A percentile compares a stretch with the other conserved stretches of the same genome.
phyloP scores from a whole-genome alignment of 164 flowering plant genomes.

The Macadamia integrifolia region DNA sequence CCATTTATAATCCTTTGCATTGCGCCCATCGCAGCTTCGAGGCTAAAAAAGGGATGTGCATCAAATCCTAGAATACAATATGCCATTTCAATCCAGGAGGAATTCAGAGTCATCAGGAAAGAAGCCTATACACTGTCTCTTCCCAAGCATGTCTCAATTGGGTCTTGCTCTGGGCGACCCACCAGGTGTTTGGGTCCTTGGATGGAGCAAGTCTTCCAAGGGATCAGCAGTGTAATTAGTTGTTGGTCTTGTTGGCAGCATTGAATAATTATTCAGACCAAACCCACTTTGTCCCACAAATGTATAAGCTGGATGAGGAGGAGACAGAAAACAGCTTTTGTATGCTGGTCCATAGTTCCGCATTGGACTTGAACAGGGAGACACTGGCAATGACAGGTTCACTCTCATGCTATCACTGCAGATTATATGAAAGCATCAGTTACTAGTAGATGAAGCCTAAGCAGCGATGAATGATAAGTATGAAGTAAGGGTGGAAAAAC shows the following conservation, averaged over 20 bases:
- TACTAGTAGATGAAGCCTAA: not conserved
- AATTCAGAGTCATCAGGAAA: not conserved
- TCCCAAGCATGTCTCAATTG: not conserved
- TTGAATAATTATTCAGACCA: constrained; percentile 7
- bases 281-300: constrained; percentile 21
- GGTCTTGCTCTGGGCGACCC: constrained; percentile 20
- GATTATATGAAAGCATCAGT: not conserved
- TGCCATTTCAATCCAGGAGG: not conserved
- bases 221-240: constrained; percentile 9
- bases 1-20: not conserved
- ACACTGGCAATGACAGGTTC: constrained; percentile 29
- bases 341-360: constrained; percentile 36
- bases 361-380: constrained; percentile 33
- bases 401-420: constrained; percentile 21
- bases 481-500: not conserved
- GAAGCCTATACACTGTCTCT: not conserved
- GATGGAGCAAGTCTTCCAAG: constrained; percentile 12
- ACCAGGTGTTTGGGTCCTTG: constrained; percentile 7
- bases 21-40: not conserved
- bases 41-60: not conserved
- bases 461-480: no score
- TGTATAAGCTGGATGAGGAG: constrained; percentile 55
- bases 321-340: constrained; percentile 53
- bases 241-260: constrained; percentile 7
- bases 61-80: not conserved